Base-by-base conservation (phyloP, 768 basidiomycete species). In the Mycena crocata region DNA sequence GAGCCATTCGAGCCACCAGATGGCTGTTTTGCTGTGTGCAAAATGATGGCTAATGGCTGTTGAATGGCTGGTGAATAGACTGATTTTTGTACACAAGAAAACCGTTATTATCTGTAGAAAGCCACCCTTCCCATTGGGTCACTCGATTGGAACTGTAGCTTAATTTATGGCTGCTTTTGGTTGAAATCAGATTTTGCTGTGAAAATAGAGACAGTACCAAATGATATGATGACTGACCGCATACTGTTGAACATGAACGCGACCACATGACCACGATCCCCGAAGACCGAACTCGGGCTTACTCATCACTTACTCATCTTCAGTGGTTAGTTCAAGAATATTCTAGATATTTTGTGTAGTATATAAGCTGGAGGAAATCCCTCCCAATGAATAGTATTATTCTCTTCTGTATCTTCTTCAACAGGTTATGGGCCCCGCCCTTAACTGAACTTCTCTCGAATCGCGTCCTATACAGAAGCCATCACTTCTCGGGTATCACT, bases 401-500 rank as follows among this genome's bases (percentile, higher is more conserved):
- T 9, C 21, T 49, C 48, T 49, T 49, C 24, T 49, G 30, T 49
- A 26, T 49, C 40, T n/a, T n/a, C n/a, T n/a, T 49, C 48, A 24
- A 49, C 19, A 49, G 48, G 48, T 49, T 49, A 49, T 49, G 48
- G 35, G 35, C 35, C 35, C 35, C 35, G 35, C 8, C 44, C 44
- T 21, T 51, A 51, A 51, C 50, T 51, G 50, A 51, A 32, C 50
- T 51, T 51, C 30, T 51, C 50, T 51, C 50, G 50, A 51, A 51
- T 51, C 50, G 5, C 50, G 10, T n/a, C 24, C 51, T n/a, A 52
- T 37, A 52, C 51, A 49, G 48, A 49, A 49, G 48, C 48, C 35
- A 15, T 37, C 35, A 49, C 26, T 15, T 46, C 48, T 52, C 51
- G 32, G 30, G 50, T 51, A 46, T 28, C 32, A 51, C 30, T 51